Evolutionary conservation across 1,284 basidiomycete species (phyloP).

Genomic region (Clitocybe nebularis): DNA sequence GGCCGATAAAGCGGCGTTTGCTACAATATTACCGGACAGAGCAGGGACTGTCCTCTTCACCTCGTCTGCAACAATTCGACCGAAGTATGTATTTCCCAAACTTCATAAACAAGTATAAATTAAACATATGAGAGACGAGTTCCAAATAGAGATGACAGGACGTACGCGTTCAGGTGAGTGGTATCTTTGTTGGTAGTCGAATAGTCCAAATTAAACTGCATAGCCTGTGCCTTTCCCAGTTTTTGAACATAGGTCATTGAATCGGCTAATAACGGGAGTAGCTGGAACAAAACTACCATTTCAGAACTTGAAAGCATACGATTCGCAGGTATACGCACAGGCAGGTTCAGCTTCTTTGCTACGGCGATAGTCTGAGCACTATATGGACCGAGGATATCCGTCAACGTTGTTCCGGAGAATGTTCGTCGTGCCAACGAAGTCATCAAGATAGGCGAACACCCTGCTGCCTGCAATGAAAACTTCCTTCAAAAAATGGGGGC

Average conservation of each 20-base stretch:
- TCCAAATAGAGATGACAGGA: too few relatives aligned
- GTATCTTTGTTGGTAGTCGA: conserved; percentile 5
- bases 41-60: conserved; percentile 5
- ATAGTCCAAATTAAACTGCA: conserved; percentile 5
- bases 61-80: conserved; percentile 8
- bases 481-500: not conserved
- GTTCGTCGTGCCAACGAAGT: conserved; percentile 6
- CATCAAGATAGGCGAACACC: conserved; percentile 6
- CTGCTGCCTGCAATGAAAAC: not conserved
- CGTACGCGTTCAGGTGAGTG: conserved; percentile 8
- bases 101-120: not conserved
- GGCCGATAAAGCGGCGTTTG: conserved; percentile 3
- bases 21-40: conserved; percentile 1
- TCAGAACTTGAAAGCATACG: not conserved
- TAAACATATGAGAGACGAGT: too few relatives aligned
- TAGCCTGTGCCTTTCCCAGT: conserved; percentile 2
- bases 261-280: conserved; percentile 1
- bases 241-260: conserved; percentile 6
- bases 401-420: conserved; percentile 5
- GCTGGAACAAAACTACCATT: not conserved
- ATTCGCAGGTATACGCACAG: not conserved
- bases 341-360: conserved; percentile 2
- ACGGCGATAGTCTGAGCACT: conserved; percentile 6
- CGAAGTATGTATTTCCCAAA: conserved; percentile 3
- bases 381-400: conserved; percentile 6